phyloP scores from a whole-genome alignment of 805 yeast genomes.

The Metschnikowia cubensis region DNA sequence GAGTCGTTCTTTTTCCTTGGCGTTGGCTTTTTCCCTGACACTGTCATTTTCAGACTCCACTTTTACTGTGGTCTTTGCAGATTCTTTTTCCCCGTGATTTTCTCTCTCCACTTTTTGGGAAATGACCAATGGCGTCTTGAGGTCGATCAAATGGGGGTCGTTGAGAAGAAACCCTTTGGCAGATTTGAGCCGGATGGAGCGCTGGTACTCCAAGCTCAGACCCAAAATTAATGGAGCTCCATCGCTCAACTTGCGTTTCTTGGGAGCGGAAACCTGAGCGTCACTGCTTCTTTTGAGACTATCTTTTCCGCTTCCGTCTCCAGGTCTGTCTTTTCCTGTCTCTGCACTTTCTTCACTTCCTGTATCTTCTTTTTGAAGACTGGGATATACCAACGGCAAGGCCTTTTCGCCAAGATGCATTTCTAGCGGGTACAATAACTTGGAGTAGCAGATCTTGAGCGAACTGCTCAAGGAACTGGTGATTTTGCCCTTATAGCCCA shows the following conservation, averaged over 20 bases:
- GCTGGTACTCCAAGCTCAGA: slow-evolving; percentile 41
- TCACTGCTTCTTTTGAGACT: neutral
- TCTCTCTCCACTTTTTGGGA: neutral
- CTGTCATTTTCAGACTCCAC: neutral
- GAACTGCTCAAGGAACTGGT: slow-evolving; percentile 70
- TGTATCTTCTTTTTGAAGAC: neutral
- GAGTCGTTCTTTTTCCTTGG: neutral
- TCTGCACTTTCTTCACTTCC: neutral
- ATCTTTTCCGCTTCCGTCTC: neutral
- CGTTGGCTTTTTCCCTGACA: neutral
- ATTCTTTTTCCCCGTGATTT: too few species aligned
- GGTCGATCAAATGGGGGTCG: slow-evolving; percentile 46
- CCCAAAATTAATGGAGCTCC: slow-evolving; percentile 40
- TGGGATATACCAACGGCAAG: slow-evolving; percentile 1
- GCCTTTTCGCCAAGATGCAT: slow-evolving; percentile 14
- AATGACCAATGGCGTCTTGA: slow-evolving; percentile 23
- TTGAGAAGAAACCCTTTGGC: slow-evolving; percentile 51
- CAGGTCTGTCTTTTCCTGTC: neutral
- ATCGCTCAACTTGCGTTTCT: slow-evolving; percentile 9
- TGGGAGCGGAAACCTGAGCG: neutral
- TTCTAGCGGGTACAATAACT: slow-evolving; percentile 35
- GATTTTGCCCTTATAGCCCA: slow-evolving; percentile 70
- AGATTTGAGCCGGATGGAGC: slow-evolving; percentile 44
- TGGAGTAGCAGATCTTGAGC: slow-evolving; percentile 54
- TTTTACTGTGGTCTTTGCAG: neutral